Evolutionary conservation across 1,139 yeast species (phyloP), one percentile per base, ranked within the genome.

Genomic region (Taiozyma onychis): DNA sequence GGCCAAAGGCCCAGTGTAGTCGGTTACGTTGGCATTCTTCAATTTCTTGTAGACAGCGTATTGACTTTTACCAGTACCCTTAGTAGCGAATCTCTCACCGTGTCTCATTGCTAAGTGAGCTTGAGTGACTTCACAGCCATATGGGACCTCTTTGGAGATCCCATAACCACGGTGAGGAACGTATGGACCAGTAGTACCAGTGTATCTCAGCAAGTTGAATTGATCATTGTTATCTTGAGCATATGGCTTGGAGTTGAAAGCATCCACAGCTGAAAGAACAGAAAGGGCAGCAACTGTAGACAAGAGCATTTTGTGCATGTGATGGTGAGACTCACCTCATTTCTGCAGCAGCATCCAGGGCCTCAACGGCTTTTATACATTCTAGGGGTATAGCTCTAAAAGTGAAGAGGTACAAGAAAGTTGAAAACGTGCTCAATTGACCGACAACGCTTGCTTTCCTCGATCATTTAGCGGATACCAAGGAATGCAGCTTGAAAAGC

Each of bases 1-100:
- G 10, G 63, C 61, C 28, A 75, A 60, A 13, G 71, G 63, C 8
- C 74, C 75, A 5, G 57, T 57, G 42, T 57, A 57, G 9, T 54
- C 56, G 13, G 60, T 54, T 50, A 62, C 61, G 7, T 62, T 57
- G 43, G 57, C 62, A 50, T 58, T 57, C 43, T 56, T 55, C 26
- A 71, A 44, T 48, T 63, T 67, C 34, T 56, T 51, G 46, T 53
- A 59, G 8, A 63, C 46, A 8, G 48, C 42, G 35, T 50, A 44
- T 16, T 59, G 45, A 6, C 52, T 46, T 7, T 49, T 52, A 26
- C 74, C 76, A 21, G 63, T 61, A 32, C 62, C 57, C 18, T 60
- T 60, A 4, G 73, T 66, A 21, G 88, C 89, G 63, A 73, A 85
- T 59, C 93, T 71, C 61, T 84, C 90, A n/a, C 91, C 93, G 59